Conservation (phyloP, 1,139 yeast genomes). For the Taphrina pruni region DNA sequence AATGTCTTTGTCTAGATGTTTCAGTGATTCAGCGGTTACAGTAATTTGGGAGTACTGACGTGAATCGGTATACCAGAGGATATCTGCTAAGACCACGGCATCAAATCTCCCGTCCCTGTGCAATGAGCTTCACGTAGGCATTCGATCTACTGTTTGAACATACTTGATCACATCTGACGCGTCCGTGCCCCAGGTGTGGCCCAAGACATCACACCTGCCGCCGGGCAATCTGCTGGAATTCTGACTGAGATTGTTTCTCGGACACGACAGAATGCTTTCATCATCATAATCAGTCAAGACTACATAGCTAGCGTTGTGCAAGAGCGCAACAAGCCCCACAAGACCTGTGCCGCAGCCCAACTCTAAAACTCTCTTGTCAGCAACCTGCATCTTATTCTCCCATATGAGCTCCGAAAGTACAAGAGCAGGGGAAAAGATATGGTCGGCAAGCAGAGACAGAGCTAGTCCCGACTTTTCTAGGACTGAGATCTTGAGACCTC, state of each 20-base stretch:
- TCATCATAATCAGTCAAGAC: constrained; percentile 23
- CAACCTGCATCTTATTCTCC: constrained; percentile 6
- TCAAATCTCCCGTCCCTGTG: constrained; percentile 20
- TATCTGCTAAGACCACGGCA: constrained; percentile 19
- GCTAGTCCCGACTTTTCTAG: constrained; percentile 22
- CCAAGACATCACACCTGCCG: constrained; percentile 7
- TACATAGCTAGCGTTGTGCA: constrained; percentile 10
- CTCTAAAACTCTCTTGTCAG: constrained; percentile 10
- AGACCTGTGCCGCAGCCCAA: constrained; percentile 30
- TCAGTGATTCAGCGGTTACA: not conserved
- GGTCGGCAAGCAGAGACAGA: constrained; percentile 21
- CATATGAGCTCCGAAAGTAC: constrained; percentile 20
- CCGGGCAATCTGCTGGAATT: not conserved
- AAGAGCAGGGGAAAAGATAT: constrained; percentile 25
- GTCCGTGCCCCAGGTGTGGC: constrained; percentile 25
- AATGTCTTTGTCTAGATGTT: constrained; percentile 4
- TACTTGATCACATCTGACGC: constrained; percentile 5
- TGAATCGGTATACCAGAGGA: constrained; percentile 22
- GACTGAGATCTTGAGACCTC: constrained; percentile 25
- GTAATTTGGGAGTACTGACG: not conserved
- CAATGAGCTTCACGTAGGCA: not conserved
- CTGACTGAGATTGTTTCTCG: constrained; percentile 15
- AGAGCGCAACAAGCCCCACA: constrained; percentile 19
- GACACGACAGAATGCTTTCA: constrained; percentile 26
- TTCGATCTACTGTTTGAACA: not conserved